Evolutionary conservation across 306 rosid genomes (phyloP).

Genomic region (Potentilla sterilis): DNA sequence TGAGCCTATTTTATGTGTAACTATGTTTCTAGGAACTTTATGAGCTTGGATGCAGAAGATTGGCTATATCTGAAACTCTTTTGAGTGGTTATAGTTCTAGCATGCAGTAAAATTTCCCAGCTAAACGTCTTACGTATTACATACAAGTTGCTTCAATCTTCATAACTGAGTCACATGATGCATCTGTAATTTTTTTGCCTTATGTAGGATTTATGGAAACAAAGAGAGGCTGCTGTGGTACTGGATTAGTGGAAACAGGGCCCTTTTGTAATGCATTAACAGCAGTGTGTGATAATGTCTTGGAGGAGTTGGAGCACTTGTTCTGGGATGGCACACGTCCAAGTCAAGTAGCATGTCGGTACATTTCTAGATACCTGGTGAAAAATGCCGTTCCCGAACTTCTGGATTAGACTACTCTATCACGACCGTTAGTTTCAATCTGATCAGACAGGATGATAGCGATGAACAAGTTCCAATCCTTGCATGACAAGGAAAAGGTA

Average conservation of each 20-base stretch:
- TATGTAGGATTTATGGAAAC: constrained; percentile 45
- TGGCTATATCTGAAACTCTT: constrained; percentile 15
- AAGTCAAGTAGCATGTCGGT: constrained; percentile 33
- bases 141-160: not conserved
- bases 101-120: not conserved
- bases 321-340: constrained; percentile 72
- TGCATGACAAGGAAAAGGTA: not conserved
- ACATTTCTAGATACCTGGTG: constrained; percentile 29
- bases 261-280: constrained; percentile 39
- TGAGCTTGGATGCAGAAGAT: constrained; percentile 55
- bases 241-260: constrained; percentile 43
- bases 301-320: constrained; percentile 41
- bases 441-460: constrained; percentile 1
- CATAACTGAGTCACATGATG: not conserved
- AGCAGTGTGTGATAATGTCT: constrained; percentile 30
- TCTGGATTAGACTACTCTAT: not conserved
- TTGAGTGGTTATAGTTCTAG: not conserved
- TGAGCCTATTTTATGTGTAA: not conserved
- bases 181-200: not conserved
- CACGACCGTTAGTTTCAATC: not conserved
- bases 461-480: not conserved
- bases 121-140: too few relatives aligned
- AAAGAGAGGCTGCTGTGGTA: constrained; percentile 53
- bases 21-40: constrained; percentile 44
- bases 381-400: constrained; percentile 31